These are phyloP conservation scores for Eucalyptus melliodora DNA, from an alignment of 345 rosid genomes.

Conservation along the genomic window DNA sequence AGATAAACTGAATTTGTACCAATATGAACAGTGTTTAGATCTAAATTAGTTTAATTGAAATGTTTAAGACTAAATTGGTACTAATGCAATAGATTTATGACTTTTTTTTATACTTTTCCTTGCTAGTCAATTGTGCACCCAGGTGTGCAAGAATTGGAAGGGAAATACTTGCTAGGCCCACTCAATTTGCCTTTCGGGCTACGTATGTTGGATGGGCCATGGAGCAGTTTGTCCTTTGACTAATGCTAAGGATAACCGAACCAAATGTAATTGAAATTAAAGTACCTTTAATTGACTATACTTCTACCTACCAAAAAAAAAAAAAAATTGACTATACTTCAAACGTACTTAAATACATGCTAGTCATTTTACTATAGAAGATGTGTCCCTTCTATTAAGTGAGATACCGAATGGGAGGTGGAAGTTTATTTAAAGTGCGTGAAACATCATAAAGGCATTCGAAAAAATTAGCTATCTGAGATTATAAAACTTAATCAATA, in stretches of 20 bases:
- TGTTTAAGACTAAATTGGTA: rapidly evolving
- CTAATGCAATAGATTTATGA: rapidly evolving
- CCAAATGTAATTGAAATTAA: not conserved
- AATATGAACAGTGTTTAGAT: too few species aligned
- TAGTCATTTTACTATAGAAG: not conserved
- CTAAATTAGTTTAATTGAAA: too few species aligned
- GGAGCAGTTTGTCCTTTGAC: not conserved
- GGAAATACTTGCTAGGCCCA: not conserved
- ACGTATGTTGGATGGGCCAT: not conserved
- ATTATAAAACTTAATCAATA: too few species aligned
- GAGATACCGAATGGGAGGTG: not conserved
- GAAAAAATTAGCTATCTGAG: too few species aligned
- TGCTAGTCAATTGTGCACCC: not conserved
- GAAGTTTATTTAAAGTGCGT: not conserved
- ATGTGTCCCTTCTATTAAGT: not conserved
- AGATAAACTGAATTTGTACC: rapidly evolving
- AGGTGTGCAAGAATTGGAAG: not conserved
- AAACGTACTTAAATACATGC: not conserved
- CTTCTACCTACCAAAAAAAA: too few species aligned
- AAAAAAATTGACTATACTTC: not conserved
- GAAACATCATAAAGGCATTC: too few species aligned
- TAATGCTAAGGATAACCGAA: not conserved
- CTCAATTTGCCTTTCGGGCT: not conserved
- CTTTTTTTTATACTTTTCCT: too few species aligned
- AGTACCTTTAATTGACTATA: not conserved